Evolutionary conservation across 2,329 filamentous ascomycete species (phyloP).

Genomic region (Colletotrichum shisoi): DNA sequence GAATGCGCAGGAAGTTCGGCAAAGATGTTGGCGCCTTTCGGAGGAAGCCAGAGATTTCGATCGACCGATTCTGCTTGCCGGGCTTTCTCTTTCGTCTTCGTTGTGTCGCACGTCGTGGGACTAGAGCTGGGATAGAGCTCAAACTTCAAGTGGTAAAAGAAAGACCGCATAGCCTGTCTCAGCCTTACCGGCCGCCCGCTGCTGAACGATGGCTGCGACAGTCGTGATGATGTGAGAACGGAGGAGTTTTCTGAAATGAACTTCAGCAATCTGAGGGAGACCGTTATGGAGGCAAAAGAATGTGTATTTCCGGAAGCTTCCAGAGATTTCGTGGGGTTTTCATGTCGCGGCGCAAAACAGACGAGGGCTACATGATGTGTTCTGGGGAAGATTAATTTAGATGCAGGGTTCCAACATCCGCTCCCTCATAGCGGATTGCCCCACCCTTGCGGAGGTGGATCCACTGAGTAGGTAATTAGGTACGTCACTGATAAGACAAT

Average conservation of each 20-base stretch:
- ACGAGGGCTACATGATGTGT: not conserved
- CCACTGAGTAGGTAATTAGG: slow-evolving; percentile 26
- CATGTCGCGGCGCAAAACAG: slow-evolving; percentile 26
- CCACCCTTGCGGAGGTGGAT: slow-evolving; percentile 15
- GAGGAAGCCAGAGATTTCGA: slow-evolving; percentile 60
- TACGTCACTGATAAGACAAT: slow-evolving; percentile 35
- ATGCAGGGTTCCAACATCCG: slow-evolving; percentile 14
- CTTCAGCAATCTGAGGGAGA: not conserved
- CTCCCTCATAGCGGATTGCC: not conserved
- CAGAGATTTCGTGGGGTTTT: slow-evolving; percentile 5
- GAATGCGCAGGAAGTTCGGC: slow-evolving; percentile 63
- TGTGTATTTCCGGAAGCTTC: not conserved
- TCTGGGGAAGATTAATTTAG: slow-evolving; percentile 12
- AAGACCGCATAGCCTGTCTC: slow-evolving; percentile 62
- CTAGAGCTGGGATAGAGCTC: slow-evolving; percentile 65
- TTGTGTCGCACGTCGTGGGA: slow-evolving; percentile 43
- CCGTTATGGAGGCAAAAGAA: slow-evolving; percentile 41
- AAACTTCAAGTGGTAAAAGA: slow-evolving; percentile 72
- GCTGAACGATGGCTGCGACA: not conserved
- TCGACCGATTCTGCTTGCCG: slow-evolving; percentile 28
- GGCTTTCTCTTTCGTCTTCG: slow-evolving; percentile 14
- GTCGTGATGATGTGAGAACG: not conserved
- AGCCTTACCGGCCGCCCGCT: slow-evolving; percentile 17
- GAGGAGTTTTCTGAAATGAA: not conserved
- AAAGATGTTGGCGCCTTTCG: slow-evolving; percentile 60